These are phyloP conservation scores for Chrysanthemum seticuspe DNA, from an alignment of 129 eudicot species.

Conservation along the genomic window DNA sequence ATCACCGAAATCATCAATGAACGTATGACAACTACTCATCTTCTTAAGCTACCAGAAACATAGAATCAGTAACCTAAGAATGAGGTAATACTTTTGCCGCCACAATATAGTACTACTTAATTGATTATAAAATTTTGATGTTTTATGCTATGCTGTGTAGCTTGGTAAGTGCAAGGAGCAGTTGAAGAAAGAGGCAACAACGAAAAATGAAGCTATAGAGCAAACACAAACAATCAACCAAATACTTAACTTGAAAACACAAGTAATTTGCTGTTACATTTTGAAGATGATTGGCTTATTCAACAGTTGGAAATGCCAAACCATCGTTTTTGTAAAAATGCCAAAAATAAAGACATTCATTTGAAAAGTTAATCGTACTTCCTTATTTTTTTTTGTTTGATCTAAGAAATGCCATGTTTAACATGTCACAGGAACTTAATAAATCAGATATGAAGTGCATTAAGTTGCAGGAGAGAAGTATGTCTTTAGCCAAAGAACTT, in stretches of 20 bases:
- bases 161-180: slow-evolving; percentile 55
- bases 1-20: too few relatives aligned
- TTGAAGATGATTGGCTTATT: too few relatives aligned
- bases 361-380: background rate
- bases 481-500: slow-evolving; percentile 81
- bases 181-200: slow-evolving; percentile 48
- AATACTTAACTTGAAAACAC: slow-evolving; percentile 57
- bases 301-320: too few relatives aligned
- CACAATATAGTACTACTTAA: too few relatives aligned
- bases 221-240: slow-evolving; percentile 37
- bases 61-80: too few relatives aligned
- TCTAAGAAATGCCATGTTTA: background rate
- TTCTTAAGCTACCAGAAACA: too few relatives aligned
- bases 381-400: background rate
- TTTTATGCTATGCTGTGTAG: slow-evolving; percentile 26
- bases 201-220: slow-evolving; percentile 57
- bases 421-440: slow-evolving; percentile 64
- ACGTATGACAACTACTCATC: too few relatives aligned
- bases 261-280: slow-evolving; percentile 33
- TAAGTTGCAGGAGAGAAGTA: slow-evolving; percentile 61
- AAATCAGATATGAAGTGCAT: slow-evolving; percentile 49
- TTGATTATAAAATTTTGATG: background rate
- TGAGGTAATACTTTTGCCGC: too few relatives aligned
- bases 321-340: too few relatives aligned
- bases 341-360: too few relatives aligned